phyloP scores from a whole-genome alignment of 805 yeast genomes.

The Yarrowia porcina region DNA sequence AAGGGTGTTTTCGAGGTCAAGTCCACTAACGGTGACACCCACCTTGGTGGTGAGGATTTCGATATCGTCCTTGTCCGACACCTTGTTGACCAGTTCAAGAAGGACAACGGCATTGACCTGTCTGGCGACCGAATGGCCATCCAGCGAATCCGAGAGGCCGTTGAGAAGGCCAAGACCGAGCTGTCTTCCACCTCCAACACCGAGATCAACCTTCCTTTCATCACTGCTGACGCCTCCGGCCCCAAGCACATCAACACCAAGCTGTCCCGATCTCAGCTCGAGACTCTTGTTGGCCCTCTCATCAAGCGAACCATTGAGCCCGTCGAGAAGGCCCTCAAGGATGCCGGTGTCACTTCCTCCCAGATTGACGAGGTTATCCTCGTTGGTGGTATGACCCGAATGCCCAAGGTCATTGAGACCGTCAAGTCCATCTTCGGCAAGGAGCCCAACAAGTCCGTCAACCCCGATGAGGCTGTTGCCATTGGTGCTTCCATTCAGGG shows the following conservation, averaged over 20 bases:
- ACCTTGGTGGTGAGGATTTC: constrained; percentile 90
- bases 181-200: constrained; percentile 70
- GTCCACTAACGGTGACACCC: constrained; percentile 95
- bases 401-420: constrained; percentile 81
- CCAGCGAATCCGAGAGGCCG: constrained; percentile 83
- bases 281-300: constrained; percentile 62
- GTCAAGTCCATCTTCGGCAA: constrained; percentile 74
- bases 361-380: constrained; percentile 77
- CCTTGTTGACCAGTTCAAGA: constrained; percentile 74
- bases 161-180: constrained; percentile 87
- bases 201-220: constrained; percentile 76
- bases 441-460: constrained; percentile 85
- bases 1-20: constrained; percentile 97
- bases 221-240: constrained; percentile 81
- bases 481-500: constrained; percentile 98
- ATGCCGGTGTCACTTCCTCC: constrained; percentile 63
- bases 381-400: constrained; percentile 90
- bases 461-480: constrained; percentile 93
- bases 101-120: constrained; percentile 66
- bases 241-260: constrained; percentile 74
- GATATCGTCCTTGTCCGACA: constrained; percentile 83
- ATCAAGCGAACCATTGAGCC: constrained; percentile 72
- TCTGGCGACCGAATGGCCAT: constrained; percentile 67
- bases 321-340: constrained; percentile 77
- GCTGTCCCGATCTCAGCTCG: constrained; percentile 65